Base-by-base conservation (phyloP, 495 filamentous ascomycete genomes). In the Aspergillus bridgeri region DNA sequence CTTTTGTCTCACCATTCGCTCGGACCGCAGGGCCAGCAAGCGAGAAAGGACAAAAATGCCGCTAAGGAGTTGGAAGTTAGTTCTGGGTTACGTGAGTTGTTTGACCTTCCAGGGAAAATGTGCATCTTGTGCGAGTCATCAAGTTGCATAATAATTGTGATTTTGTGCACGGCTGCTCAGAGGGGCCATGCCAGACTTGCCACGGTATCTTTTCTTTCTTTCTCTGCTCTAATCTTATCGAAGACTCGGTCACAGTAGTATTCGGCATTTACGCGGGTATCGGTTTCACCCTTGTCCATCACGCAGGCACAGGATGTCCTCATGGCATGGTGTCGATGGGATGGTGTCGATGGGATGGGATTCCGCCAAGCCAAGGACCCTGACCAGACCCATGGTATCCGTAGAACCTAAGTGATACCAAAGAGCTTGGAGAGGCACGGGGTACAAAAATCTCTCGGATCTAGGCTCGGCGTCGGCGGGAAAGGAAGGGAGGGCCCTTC, bases 401-500 rank as follows among this genome's bases (percentile, higher is more conserved):
- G 9, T 13, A 38, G 17, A 38, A n/a, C n/a, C n/a, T n/a, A n/a
- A n/a, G n/a, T n/a, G n/a, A n/a, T n/a, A n/a, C n/a, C n/a, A n/a
- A n/a, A n/a, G n/a, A n/a, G n/a, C n/a, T 38, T 4, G 3, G 33
- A 1, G 33, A 38, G n/a, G 33, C 9, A 38, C 13, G 33, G 33
- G 33, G 33, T 38, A 38, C 33, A 38, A 38, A 38, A 38, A 38
- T 38, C 33, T 13, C 33, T 38, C 33, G 33, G 33, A 38, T 8
- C 33, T 38, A 3, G 13, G 33, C 33, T 11, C 9, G 33, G 33
- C 33, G 33, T 38, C 33, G 9, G 33, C 33, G 33, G 33, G 33
- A 38, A 45, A 52, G 33, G n/a, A n/a, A n/a, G n/a, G n/a, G n/a
- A n/a, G n/a, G 51, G 56, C 49, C 21, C 50, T 19, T 15, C 9